Percentiles rank a stretch among this genome's conserved stretches.
phyloP scores from a whole-genome alignment of 805 yeast species.

The Wickerhamiella brachini region DNA sequence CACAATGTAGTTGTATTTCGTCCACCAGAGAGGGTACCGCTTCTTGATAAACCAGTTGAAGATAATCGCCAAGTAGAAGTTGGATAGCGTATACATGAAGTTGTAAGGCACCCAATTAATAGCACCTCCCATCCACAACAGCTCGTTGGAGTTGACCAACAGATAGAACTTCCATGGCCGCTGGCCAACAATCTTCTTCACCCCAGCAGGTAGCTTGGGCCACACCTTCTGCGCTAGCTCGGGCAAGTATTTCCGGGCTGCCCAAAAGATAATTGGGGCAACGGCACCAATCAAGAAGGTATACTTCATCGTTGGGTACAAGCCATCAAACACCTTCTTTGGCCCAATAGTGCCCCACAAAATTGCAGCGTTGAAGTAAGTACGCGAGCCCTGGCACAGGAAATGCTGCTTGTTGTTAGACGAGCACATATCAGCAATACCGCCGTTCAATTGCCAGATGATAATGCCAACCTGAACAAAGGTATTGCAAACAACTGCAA shows the following conservation, averaged over 20 bases:
- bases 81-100: constrained; percentile 30
- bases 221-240: neutral
- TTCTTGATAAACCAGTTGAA: constrained; percentile 34
- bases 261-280: constrained; percentile 20
- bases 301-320: constrained; percentile 35
- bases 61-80: constrained; percentile 27
- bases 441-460: constrained; percentile 24
- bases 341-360: constrained; percentile 35
- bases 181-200: constrained; percentile 23
- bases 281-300: constrained; percentile 33
- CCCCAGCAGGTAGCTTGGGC: constrained; percentile 12
- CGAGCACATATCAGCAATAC: constrained; percentile 22
- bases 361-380: constrained; percentile 37
- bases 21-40: constrained; percentile 38
- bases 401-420: constrained; percentile 22
- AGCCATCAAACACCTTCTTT: constrained; percentile 26
- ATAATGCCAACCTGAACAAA: constrained; percentile 22
- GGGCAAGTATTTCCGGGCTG: constrained; percentile 11
- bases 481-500: constrained; percentile 19
- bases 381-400: constrained; percentile 26
- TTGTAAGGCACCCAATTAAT: constrained; percentile 35
- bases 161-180: constrained; percentile 15
- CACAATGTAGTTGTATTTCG: constrained; percentile 36
- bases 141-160: constrained; percentile 9
- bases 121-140: constrained; percentile 6